Conservation (phyloP, 2,329 filamentous ascomycete species). For the Cryphonectria nitschkei region DNA sequence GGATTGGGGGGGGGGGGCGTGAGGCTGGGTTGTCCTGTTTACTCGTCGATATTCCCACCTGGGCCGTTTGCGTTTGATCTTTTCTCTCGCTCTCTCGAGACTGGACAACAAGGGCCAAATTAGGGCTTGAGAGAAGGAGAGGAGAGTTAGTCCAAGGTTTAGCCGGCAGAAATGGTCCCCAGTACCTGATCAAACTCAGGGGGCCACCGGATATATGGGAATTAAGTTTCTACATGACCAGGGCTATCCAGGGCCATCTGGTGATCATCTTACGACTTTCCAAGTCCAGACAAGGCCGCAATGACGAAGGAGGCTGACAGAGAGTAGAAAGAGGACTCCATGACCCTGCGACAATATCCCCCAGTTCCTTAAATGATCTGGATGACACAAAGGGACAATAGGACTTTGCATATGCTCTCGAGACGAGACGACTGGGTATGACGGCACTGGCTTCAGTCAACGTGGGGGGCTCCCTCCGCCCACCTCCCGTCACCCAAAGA, state of each 20-base stretch:
- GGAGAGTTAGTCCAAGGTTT: neutral
- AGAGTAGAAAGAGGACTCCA: neutral
- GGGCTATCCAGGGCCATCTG: constrained; percentile 18
- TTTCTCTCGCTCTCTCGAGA: neutral
- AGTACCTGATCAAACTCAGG: neutral
- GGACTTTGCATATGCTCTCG: neutral
- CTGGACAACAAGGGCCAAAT: no score
- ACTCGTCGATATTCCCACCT: neutral
- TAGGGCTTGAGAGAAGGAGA: no score
- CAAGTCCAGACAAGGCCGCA: neutral
- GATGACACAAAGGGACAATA: neutral
- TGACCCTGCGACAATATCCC: neutral
- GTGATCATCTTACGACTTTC: constrained; percentile 23
- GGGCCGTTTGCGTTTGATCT: neutral
- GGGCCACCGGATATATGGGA: neutral
- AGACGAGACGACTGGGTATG: neutral
- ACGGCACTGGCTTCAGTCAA: neutral
- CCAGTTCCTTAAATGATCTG: neutral
- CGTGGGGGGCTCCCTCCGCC: no score
- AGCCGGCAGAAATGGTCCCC: neutral
- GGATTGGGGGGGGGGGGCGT: no score
- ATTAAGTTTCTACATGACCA: constrained; percentile 4
- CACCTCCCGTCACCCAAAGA: neutral
- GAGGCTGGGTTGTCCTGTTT: neutral
- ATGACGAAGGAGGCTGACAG: constrained; percentile 3